Percentiles rank a stretch among this genome's conserved stretches.
phyloP scores from a whole-genome alignment of 768 basidiomycete genomes.

The Leccinum boreale region DNA sequence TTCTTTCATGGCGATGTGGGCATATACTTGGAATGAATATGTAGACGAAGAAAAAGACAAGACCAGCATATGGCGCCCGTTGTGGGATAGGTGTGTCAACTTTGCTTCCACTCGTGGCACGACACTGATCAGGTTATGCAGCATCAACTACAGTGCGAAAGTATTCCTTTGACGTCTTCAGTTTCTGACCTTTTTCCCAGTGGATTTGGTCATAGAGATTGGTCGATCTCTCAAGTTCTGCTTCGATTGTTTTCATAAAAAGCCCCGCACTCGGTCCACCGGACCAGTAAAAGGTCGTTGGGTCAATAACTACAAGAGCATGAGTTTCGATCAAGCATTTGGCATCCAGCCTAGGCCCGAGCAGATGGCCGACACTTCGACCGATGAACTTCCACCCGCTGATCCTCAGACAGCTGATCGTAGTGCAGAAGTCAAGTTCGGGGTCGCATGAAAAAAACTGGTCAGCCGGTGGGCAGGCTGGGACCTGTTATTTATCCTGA shows the following conservation, averaged over 20 bases:
- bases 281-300: slow-evolving; percentile 16
- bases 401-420: too few species aligned
- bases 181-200: slow-evolving; percentile 31
- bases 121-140: slow-evolving; percentile 14
- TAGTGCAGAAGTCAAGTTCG: too few species aligned
- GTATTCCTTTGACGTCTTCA: too few species aligned
- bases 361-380: slow-evolving; percentile 10
- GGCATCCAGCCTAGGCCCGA: slow-evolving; percentile 25
- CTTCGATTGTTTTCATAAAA: slow-evolving; percentile 37
- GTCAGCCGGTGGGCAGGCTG: too few species aligned
- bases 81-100: slow-evolving; percentile 53
- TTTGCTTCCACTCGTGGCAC: background rate
- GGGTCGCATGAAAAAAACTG: too few species aligned
- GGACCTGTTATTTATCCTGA: too few species aligned
- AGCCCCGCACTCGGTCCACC: slow-evolving; percentile 23
- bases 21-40: slow-evolving; percentile 74
- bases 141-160: slow-evolving; percentile 37
- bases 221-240: slow-evolving; percentile 60
- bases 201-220: slow-evolving; percentile 69
- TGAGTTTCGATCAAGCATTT: slow-evolving; percentile 40
- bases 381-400: slow-evolving; percentile 21
- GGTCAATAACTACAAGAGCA: slow-evolving; percentile 25
- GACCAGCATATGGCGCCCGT: slow-evolving; percentile 64
- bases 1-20: slow-evolving; percentile 75
- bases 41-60: slow-evolving; percentile 34